Base-by-base conservation (phyloP, 768 basidiomycete species). In the Lactarius vividus region DNA sequence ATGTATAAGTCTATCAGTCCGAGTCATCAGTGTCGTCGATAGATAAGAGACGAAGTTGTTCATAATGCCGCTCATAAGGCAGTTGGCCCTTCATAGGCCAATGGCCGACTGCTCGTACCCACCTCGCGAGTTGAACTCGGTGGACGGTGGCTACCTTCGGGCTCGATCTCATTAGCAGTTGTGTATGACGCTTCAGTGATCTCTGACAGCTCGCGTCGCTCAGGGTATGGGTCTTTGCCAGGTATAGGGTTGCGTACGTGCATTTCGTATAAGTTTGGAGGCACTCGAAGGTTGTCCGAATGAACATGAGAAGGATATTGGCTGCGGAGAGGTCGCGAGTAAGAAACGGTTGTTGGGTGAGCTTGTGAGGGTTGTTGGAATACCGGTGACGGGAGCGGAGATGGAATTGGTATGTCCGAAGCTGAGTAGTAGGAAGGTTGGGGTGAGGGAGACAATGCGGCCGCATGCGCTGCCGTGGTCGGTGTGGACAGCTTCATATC, bases 371-470 rank as follows among this genome's bases (percentile, higher is more conserved):
- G 63, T 59, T 68, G 64, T 57, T 63, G 63, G 26, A 66, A 73
- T 9, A 40, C 52, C 23, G 71, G 66, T 35, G 80, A 80, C 2
- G 87, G 84, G 52, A 84, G 72, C 0, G 88, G 88, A 5, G 88
- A 88, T 15, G 85, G 80, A 4, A 79, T 71, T 1, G 81, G 78
- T 74, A 87, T 73, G 73, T 83, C 74, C 60, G 75, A 76, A 68
- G 78, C 72, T 65, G 89, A 88, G 73, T 92, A 75, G 71, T 88
- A 90, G 20, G 91, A 91, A 31, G 54, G 59, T 23, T 61, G 64
- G 31, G 64, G 60, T 3, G 64, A 65, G 28, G 55, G 53, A 6
- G 64, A 26, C 55, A 57, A n/a, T n/a, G 16, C 15, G 10, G 75
- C 75, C 28, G 46, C 76, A 69, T n/a, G 71, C 39, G 63, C 66